phyloP scores from a whole-genome alignment of 73 alveolate genomes.

The Tetrahymena malaccensis region DNA sequence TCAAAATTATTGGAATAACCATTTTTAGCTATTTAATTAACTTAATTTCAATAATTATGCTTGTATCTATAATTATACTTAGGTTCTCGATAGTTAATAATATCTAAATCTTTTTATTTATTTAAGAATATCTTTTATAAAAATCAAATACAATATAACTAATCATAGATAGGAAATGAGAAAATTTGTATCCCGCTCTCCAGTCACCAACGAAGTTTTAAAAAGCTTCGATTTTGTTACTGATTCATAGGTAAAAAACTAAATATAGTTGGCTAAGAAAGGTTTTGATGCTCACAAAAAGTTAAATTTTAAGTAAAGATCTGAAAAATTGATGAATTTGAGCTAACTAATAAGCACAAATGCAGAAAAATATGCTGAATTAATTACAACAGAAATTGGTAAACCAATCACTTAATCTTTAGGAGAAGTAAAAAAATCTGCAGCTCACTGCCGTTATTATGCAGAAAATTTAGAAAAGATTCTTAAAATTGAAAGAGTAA shows the following conservation, averaged over 20 bases:
- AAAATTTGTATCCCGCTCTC: conserved; percentile 27
- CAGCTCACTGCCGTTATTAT: conserved; percentile 39
- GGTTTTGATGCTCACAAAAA: conserved; percentile 25
- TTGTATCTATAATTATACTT: too few relatives aligned
- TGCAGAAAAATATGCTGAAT: conserved; percentile 41
- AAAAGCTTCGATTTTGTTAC: conserved; percentile 17
- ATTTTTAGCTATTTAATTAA: not conserved
- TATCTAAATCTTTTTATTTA: too few relatives aligned
- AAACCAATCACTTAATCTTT: conserved; percentile 57
- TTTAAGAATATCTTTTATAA: not conserved
- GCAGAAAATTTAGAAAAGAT: conserved; percentile 45
- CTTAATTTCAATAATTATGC: too few relatives aligned
- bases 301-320: conserved; percentile 34
- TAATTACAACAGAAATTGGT: conserved; percentile 70
- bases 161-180: not conserved
- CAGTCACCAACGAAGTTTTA: conserved; percentile 30
- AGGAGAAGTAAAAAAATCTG: conserved; percentile 61
- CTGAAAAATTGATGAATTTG: conserved; percentile 6
- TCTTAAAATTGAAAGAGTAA: conserved; percentile 10
- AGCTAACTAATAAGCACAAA: conserved; percentile 15
- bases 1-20: not conserved
- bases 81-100: not conserved
- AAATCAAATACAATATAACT: not conserved
- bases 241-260: not conserved
- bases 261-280: conserved; percentile 13